Base-by-base conservation (phyloP, 768 basidiomycete genomes). In the Panus rudis region DNA sequence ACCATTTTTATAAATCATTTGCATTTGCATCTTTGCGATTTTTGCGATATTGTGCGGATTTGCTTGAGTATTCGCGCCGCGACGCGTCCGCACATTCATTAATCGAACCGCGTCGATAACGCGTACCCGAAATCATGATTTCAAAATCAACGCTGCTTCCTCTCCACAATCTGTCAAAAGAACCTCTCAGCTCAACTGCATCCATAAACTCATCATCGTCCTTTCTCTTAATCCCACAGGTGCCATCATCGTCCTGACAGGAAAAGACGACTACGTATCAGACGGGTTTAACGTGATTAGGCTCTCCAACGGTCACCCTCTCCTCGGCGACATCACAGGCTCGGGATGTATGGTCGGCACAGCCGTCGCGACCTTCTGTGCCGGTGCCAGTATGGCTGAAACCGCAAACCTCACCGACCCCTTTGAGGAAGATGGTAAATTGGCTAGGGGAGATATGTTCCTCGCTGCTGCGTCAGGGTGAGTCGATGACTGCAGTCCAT, bases 321-420 rank as follows among this genome's bases (percentile, higher is more conserved):
- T 84, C 20, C 75, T 96, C 6, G 82, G 80, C 0, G 69, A 74
- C 42, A 91, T 97, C 43, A 96, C 93, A 0, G 93, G 92, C 1
- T 87, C 87, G 20, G 92, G 92, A 4, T 97, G 92, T 55, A 79
- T 93, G 60, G 67, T 79, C 19, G 86, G 85, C 21, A 84, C 85
- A 8, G 69, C 75, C 23, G 74, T 94, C 37, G 85, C 90, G 1
- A 76, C 83, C 13, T 92, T 82, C 63, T 88, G 85, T 58, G 90
- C 83, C 4, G 82, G 77, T 2, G 78, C 81, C 10, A 68, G 73
- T 42, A 55, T 73, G 23, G 59, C 61, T 24, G 62, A 62, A n/a
- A 57, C 64, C 16, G 52, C 48, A 46, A 52, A 48, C 27, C 44
- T 39, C 32, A 42, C 37, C n/a, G 35, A 40, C 42, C 50, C 54